Conservation (phyloP, 305 asterid genomes). For the Andrographis paniculata region DNA sequence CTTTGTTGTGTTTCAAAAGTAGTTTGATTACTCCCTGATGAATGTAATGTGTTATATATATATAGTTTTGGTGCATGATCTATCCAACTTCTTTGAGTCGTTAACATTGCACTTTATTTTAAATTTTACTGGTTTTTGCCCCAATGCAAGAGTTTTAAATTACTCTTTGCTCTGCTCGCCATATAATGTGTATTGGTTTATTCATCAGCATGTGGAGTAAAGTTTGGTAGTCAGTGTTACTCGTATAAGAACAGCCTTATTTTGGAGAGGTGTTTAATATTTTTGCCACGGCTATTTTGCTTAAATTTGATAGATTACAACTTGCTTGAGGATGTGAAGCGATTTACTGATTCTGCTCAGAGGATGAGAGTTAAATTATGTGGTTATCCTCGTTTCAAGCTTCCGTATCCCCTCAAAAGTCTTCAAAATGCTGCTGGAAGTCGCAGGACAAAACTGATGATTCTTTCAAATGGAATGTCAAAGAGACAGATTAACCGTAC, state of each 20-base stretch:
- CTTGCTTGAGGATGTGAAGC: constrained; percentile 86
- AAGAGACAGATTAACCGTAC: constrained; percentile 57
- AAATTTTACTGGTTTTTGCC: too few species aligned
- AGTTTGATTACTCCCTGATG: too few species aligned
- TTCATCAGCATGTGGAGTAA: background rate
- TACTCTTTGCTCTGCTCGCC: too few species aligned
- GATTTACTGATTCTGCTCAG: constrained; percentile 73
- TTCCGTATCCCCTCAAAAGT: constrained; percentile 47
- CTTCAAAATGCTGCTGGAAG: constrained; percentile 54
- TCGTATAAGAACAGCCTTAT: background rate
- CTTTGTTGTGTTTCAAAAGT: too few species aligned
- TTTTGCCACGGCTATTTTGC: background rate
- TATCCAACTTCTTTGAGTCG: too few species aligned
- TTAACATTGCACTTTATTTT: too few species aligned
- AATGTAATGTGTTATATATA: too few species aligned
- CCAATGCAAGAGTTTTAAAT: too few species aligned
- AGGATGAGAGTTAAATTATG: constrained; percentile 54
- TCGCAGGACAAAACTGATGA: constrained; percentile 44
- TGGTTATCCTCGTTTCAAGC: constrained; percentile 35
- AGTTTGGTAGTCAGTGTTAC: background rate
- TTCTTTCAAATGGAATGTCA: constrained; percentile 67
- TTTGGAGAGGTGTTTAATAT: background rate
- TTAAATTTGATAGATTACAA: constrained; percentile 41
- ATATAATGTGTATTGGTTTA: too few species aligned
- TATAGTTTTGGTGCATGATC: too few species aligned